phyloP scores from a whole-genome alignment of 306 rosid species.

The Quercus gilva region DNA sequence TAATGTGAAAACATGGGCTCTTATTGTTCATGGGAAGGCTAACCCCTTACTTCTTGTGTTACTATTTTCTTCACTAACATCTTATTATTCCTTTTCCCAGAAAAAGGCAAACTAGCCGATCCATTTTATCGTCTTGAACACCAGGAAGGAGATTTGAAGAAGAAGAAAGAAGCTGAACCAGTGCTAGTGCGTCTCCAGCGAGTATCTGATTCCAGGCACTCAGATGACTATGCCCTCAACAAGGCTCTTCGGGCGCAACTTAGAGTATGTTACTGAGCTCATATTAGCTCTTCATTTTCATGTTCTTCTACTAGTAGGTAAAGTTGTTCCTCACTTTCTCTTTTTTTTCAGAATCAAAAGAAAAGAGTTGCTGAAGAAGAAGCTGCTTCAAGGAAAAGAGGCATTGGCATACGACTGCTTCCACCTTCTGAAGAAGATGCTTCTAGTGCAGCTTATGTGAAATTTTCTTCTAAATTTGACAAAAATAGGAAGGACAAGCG shows the following conservation, averaged over 20 bases:
- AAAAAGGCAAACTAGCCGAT: constrained; percentile 83
- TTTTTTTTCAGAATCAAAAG: constrained; percentile 72
- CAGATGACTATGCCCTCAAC: constrained; percentile 77
- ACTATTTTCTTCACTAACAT: constrained; percentile 3
- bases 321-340: not conserved
- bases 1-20: not conserved
- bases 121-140: constrained; percentile 96
- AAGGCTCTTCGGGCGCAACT: constrained; percentile 72
- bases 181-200: constrained; percentile 75
- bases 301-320: not conserved
- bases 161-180: constrained; percentile 91
- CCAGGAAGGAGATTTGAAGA: constrained; percentile 80
- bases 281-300: constrained; percentile 9
- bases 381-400: constrained; percentile 57
- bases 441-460: constrained; percentile 51
- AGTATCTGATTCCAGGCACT: constrained; percentile 67
- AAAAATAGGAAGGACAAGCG: constrained; percentile 66
- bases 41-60: not conserved
- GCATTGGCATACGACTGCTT: constrained; percentile 72
- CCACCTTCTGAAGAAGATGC: constrained; percentile 65
- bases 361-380: constrained; percentile 91
- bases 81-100: constrained; percentile 31
- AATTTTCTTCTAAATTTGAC: constrained; percentile 64
- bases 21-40: not conserved
- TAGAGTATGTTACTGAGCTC: constrained; percentile 50